These are phyloP conservation scores for Xeromyces bisporus DNA, from an alignment of 495 filamentous ascomycete species.

Conservation along the genomic window DNA sequence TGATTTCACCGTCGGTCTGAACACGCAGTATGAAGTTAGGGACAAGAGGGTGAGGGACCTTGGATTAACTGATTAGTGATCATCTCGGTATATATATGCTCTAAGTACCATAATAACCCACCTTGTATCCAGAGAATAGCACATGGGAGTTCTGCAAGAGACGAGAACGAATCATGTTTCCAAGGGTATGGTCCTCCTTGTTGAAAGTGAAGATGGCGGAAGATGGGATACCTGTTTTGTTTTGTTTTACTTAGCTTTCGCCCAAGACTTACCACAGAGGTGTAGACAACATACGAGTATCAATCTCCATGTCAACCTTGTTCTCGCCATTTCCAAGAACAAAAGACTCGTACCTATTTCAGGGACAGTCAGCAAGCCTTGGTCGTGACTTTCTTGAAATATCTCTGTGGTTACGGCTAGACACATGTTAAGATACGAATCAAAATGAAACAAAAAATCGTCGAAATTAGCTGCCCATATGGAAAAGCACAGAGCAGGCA, in stretches of 20 bases:
- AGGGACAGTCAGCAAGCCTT: slow-evolving; percentile 6
- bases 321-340: slow-evolving; percentile 72
- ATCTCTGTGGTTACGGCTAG: no score
- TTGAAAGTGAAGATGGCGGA: slow-evolving; percentile 78
- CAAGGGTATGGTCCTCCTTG: slow-evolving; percentile 95
- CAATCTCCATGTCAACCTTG: slow-evolving; percentile 71
- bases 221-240: slow-evolving; percentile 52
- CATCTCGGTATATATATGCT: no score
- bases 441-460: slow-evolving; percentile 1
- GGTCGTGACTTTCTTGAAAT: no score
- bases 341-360: slow-evolving; percentile 73
- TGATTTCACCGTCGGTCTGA: slow-evolving; percentile 77
- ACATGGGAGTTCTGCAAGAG: slow-evolving; percentile 67
- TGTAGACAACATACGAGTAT: slow-evolving; percentile 47
- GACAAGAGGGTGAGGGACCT: slow-evolving; percentile 72
- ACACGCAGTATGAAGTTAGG: slow-evolving; percentile 74
- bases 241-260: slow-evolving; percentile 3
- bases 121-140: slow-evolving; percentile 76
- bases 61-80: slow-evolving; percentile 5
- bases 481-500: slow-evolving; percentile 3
- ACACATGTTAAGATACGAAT: no score
- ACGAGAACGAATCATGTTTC: slow-evolving; percentile 67
- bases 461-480: not conserved
- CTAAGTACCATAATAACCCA: no score
- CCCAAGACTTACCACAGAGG: not conserved